A percentile compares a stretch with the other conserved stretches of the same genome.
Evolutionary conservation across 148 eudicot genomes (phyloP).

Genomic region (Rhododendron kiyosumense): DNA sequence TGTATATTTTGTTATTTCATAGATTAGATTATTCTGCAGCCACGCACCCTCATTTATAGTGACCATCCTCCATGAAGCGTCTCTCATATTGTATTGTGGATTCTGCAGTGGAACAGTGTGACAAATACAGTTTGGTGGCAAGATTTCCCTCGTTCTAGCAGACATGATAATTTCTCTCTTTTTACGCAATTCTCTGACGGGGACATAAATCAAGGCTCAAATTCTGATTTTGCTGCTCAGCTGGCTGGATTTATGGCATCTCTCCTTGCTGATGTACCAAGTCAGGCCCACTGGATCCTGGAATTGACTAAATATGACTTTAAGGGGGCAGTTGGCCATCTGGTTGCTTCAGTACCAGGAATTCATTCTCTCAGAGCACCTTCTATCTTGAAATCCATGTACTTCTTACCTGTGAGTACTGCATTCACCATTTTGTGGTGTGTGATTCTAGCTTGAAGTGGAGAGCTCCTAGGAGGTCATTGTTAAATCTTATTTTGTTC

Average conservation of each 20-base stretch:
- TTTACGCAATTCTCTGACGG: conserved; percentile 39
- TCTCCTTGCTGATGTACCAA: conserved; percentile 65
- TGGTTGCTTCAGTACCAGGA: conserved; percentile 91
- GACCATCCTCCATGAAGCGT: not conserved
- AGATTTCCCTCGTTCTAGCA: conserved; percentile 62
- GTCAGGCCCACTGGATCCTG: conserved; percentile 74
- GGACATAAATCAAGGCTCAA: conserved; percentile 23
- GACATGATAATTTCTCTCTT: conserved; percentile 54
- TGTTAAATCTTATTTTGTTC: not conserved
- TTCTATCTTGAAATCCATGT: conserved; percentile 23
- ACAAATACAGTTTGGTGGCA: conserved; percentile 98
- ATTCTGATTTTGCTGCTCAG: conserved; percentile 93
- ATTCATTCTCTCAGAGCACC: conserved; percentile 53
- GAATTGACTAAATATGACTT: conserved; percentile 83
- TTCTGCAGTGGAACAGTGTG: conserved; percentile 74
- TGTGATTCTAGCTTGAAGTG: conserved; percentile 8
- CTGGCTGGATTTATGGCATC: conserved; percentile 83
- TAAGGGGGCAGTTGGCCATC: conserved; percentile 58
- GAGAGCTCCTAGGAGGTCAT: not conserved
- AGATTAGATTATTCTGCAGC: not conserved
- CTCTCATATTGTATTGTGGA: conserved; percentile 8
- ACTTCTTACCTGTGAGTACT: conserved; percentile 34
- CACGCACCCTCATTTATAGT: not conserved
- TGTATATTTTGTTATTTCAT: not conserved
- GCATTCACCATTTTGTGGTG: not conserved